phyloP scores from a whole-genome alignment of 2,329 filamentous ascomycete genomes.

The Lasiodiplodia citricola region DNA sequence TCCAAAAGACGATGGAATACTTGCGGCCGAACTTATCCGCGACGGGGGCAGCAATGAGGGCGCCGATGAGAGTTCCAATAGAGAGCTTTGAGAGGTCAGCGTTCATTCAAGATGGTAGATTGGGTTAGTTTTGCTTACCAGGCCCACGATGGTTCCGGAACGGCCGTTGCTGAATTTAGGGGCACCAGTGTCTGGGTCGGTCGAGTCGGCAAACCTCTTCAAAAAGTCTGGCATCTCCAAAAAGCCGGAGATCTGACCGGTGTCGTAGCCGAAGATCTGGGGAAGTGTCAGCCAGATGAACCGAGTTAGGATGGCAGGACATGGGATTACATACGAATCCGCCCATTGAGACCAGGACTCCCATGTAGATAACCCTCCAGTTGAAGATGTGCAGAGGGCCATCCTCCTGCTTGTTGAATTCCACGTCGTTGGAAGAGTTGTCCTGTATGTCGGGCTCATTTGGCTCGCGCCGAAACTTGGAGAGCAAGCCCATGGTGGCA shows the following conservation, averaged over 20 bases:
- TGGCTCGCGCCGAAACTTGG: constrained; percentile 15
- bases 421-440: constrained; percentile 3
- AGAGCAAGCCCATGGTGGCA: constrained; percentile 8
- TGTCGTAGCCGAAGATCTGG: constrained; percentile 42
- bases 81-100: constrained; percentile 8
- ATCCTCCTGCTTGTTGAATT: constrained; percentile 5
- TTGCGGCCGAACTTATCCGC: constrained; percentile 67
- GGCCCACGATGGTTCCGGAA: constrained; percentile 42
- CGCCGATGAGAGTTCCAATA: constrained; percentile 76
- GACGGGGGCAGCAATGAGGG: constrained; percentile 63
- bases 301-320: not conserved
- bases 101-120: constrained; percentile 34
- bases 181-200: constrained; percentile 31
- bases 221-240: constrained; percentile 44
- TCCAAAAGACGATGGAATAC: constrained; percentile 65
- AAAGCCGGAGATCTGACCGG: constrained; percentile 37
- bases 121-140: constrained; percentile 32
- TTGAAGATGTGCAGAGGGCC: constrained; percentile 17
- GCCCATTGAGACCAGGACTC: constrained; percentile 42
- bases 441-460: not conserved
- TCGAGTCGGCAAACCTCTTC: constrained; percentile 37
- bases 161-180: constrained; percentile 39
- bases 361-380: constrained; percentile 34
- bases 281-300: not conserved
- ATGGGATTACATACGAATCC: constrained; percentile 32